phyloP scores from a whole-genome alignment of 2,329 filamentous ascomycete species.

The Hypoxylon sp. region DNA sequence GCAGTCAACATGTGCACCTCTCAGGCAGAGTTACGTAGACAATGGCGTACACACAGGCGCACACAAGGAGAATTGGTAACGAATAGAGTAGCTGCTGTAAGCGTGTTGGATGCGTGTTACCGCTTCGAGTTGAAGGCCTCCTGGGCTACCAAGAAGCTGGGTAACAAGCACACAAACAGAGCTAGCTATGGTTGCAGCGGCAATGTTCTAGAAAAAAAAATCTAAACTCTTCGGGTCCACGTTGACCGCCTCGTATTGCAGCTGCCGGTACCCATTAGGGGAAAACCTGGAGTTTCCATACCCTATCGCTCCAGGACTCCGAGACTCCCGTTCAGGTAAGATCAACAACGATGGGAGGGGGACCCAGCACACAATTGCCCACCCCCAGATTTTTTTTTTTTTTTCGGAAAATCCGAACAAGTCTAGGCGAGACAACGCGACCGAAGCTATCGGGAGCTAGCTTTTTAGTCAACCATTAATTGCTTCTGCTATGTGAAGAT shows the following conservation, averaged over 20 bases:
- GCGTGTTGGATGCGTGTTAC: slow-evolving; percentile 29
- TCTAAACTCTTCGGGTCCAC: slow-evolving; percentile 18
- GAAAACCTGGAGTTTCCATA: slow-evolving; percentile 22
- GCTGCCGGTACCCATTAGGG: slow-evolving; percentile 36
- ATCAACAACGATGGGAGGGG: slow-evolving; percentile 24
- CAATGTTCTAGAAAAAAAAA: slow-evolving; percentile 36
- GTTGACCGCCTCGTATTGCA: slow-evolving; percentile 38
- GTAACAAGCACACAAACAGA: slow-evolving; percentile 28
- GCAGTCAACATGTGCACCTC: slow-evolving; percentile 32
- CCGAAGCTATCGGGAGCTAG: slow-evolving; percentile 14
- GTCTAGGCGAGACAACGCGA: slow-evolving; percentile 21
- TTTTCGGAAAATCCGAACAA: slow-evolving; percentile 20
- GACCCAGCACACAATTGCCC: slow-evolving; percentile 7
- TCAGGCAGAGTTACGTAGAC: slow-evolving; percentile 23
- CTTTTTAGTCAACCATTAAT: slow-evolving; percentile 19
- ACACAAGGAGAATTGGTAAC: slow-evolving; percentile 5
- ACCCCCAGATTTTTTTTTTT: slow-evolving; percentile 30
- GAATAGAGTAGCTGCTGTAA: slow-evolving; percentile 10
- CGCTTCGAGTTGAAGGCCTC: slow-evolving; percentile 21
- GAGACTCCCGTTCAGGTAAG: slow-evolving; percentile 14
- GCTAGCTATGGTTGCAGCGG: slow-evolving; percentile 25
- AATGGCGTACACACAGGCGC: slow-evolving; percentile 14
- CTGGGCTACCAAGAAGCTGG: slow-evolving; percentile 26
- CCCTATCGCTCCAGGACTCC: slow-evolving; percentile 17
- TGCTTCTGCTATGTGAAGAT: slow-evolving; percentile 7